Conservation (phyloP, 306 rosid species). For the Quercus agrifolia region DNA sequence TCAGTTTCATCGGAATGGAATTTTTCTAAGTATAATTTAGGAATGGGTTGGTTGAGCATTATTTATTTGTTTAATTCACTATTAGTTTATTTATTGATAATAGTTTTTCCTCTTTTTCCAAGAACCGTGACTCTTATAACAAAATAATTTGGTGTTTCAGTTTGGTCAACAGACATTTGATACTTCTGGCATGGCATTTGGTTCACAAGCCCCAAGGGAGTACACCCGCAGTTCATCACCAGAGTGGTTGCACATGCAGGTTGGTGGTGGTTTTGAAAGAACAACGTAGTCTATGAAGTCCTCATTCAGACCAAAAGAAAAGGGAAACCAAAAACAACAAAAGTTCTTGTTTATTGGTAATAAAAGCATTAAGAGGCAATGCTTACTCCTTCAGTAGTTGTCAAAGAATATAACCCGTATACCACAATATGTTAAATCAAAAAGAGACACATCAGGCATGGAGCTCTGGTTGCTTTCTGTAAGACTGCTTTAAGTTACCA, state of each 20-base stretch:
- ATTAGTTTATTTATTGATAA: not conserved
- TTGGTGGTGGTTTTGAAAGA: constrained; percentile 84
- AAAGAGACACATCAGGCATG: constrained; percentile 34
- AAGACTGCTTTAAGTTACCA: constrained; percentile 29
- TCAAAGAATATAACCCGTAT: constrained; percentile 34
- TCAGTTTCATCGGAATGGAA: constrained; percentile 1
- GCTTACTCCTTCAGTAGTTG: constrained; percentile 35
- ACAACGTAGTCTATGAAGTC: constrained; percentile 44
- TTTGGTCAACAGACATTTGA: constrained; percentile 74
- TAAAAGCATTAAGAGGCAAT: constrained; percentile 45
- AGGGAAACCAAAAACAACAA: not conserved
- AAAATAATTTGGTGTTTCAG: constrained; percentile 43
- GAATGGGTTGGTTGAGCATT: not conserved
- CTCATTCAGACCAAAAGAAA: not conserved
- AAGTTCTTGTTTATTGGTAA: constrained; percentile 26
- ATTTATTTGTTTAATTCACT: no score
- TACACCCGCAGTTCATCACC: constrained; percentile 75
- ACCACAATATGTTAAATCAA: constrained; percentile 40
- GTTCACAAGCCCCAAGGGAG: constrained; percentile 71
- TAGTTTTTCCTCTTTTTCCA: constrained; percentile 16
- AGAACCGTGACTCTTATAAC: constrained; percentile 16
- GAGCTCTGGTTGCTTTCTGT: constrained; percentile 38
- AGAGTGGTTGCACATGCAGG: constrained; percentile 95
- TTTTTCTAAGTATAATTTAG: constrained; percentile 1
- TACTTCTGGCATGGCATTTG: constrained; percentile 49